Percentiles rank a stretch among this genome's conserved stretches.
phyloP scores from a whole-genome alignment of 805 yeast species.

The Yarrowia sp. region DNA sequence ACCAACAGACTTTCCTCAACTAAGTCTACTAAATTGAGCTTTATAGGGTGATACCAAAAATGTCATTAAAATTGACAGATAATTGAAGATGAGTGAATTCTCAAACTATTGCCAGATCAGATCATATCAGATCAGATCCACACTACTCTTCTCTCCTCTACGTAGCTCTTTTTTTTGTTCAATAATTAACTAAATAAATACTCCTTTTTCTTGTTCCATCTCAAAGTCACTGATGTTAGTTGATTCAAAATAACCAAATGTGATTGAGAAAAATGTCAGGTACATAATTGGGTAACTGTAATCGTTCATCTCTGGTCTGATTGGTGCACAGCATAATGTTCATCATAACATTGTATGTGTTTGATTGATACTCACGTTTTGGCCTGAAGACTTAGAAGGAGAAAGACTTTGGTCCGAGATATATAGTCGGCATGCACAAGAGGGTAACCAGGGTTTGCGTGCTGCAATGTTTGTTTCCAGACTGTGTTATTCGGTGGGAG shows the following conservation, averaged over 20 bases:
- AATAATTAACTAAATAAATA: too few relatives aligned
- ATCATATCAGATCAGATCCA: too few relatives aligned
- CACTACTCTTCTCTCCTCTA: too few relatives aligned
- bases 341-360: not conserved
- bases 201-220: too few relatives aligned
- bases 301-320: conserved; percentile 24
- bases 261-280: not conserved
- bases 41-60: too few relatives aligned
- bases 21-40: too few relatives aligned
- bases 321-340: conserved; percentile 25
- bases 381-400: not conserved
- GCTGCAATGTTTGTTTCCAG: not conserved
- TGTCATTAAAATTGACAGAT: too few relatives aligned
- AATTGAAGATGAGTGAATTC: too few relatives aligned
- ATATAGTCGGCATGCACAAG: not conserved
- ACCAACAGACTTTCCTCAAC: too few relatives aligned
- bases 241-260: not conserved
- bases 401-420: not conserved
- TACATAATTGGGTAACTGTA: conserved; percentile 21
- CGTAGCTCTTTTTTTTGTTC: too few relatives aligned
- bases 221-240: not conserved
- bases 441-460: conserved; percentile 13
- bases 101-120: too few relatives aligned
- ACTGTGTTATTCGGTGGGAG: too few relatives aligned
- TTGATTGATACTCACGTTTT: conserved; percentile 20